Conservation (phyloP, 169 alveolate genomes). For the Cryptosporidium ubiquitum region DNA sequence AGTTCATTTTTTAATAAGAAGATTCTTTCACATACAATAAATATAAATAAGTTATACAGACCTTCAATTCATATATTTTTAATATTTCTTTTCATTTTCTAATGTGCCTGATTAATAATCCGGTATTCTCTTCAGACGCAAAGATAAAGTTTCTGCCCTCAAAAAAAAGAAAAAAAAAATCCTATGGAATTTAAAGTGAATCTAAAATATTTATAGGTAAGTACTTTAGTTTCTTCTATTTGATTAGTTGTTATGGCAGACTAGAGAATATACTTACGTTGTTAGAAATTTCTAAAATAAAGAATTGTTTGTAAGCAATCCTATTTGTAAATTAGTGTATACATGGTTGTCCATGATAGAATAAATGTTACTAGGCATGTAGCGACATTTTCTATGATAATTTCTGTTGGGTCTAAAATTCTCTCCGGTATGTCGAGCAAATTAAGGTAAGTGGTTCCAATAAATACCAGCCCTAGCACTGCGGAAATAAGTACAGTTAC, state of each 20-base stretch:
- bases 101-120: background rate
- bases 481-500: conserved; percentile 40
- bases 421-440: conserved; percentile 57
- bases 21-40: background rate
- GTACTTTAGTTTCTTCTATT: background rate
- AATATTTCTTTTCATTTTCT: background rate
- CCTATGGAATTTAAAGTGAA: background rate
- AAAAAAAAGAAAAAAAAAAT: background rate
- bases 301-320: background rate
- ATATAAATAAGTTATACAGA: background rate
- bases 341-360: conserved; percentile 46
- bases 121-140: background rate
- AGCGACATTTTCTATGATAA: conserved; percentile 52
- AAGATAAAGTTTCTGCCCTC: background rate
- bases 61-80: background rate
- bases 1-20: background rate
- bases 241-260: background rate
- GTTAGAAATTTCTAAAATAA: background rate
- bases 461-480: conserved; percentile 32
- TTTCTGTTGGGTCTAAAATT: conserved; percentile 67
- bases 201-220: background rate
- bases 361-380: conserved; percentile 61
- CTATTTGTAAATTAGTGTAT: conserved; percentile 27
- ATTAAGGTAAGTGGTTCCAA: conserved; percentile 38
- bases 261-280: background rate